Evolutionary conservation across 2,329 filamentous ascomycete species (phyloP).

Genomic region (Fusarium torreyae): DNA sequence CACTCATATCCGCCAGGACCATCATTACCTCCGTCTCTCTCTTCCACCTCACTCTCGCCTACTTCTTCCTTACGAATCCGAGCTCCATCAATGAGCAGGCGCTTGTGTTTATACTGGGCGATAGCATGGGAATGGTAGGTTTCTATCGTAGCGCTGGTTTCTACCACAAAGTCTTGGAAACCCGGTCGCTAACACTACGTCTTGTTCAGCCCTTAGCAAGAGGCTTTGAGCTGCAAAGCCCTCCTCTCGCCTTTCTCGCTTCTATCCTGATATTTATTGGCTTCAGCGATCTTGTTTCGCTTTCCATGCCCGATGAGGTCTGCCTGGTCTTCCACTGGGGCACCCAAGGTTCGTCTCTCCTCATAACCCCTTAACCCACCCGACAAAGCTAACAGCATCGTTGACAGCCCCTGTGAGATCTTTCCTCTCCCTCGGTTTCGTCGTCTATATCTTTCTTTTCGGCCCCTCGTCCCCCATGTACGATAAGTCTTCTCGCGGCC

Average conservation of each 20-base stretch:
- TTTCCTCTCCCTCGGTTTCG: conserved; percentile 71
- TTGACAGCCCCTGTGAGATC: conserved; percentile 74
- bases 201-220: conserved; percentile 63
- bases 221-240: conserved; percentile 77
- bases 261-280: conserved; percentile 75
- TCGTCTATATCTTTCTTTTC: conserved; percentile 77
- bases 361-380: conserved; percentile 47
- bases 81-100: conserved; percentile 81
- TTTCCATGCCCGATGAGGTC: conserved; percentile 79
- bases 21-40: conserved; percentile 87
- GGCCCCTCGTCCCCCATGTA: conserved; percentile 66
- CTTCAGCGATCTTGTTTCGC: conserved; percentile 74
- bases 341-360: conserved; percentile 70
- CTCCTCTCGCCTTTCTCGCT: conserved; percentile 82
- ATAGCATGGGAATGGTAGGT: conserved; percentile 84
- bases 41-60: conserved; percentile 87
- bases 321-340: conserved; percentile 75
- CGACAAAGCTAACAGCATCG: conserved; percentile 41
- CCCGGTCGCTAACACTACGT: conserved; percentile 2
- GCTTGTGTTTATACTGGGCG: conserved; percentile 84
- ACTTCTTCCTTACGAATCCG: conserved; percentile 85
- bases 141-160: neutral
- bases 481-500: conserved; percentile 48
- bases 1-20: conserved; percentile 82
- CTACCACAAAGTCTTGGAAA: neutral